Percentiles rank a stretch among this genome's conserved stretches.
phyloP scores from a whole-genome alignment of 176 grass and related monocot species.

The Lolium rigidum region DNA sequence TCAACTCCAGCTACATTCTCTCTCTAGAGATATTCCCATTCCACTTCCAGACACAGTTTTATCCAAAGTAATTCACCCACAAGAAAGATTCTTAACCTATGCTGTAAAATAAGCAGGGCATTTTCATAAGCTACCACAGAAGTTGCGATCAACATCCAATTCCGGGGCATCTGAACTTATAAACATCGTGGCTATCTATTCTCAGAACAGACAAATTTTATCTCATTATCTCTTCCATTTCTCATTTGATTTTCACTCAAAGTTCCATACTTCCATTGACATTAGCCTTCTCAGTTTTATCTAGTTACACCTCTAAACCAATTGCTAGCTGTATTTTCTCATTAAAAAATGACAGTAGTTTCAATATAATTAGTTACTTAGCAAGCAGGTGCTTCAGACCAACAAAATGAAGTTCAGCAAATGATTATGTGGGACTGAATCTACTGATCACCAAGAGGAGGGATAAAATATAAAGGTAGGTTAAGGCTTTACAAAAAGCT shows the following conservation, averaged over 20 bases:
- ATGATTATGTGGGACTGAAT: slow-evolving; percentile 35
- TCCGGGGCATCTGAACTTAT: slow-evolving; percentile 29
- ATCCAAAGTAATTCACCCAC: slow-evolving; percentile 36
- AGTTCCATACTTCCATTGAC: not conserved
- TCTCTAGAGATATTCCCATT: slow-evolving; percentile 46
- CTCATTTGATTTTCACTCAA: not conserved
- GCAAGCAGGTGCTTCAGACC: slow-evolving; percentile 25
- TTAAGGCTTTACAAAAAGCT: slow-evolving; percentile 53
- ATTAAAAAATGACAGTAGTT: not conserved
- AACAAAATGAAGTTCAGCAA: slow-evolving; percentile 30
- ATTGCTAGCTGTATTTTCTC: not conserved
- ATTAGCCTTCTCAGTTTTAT: slow-evolving; percentile 19
- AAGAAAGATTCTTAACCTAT: slow-evolving; percentile 25
- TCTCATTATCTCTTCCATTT: slow-evolving; percentile 1
- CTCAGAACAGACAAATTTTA: not conserved
- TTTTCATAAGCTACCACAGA: not conserved
- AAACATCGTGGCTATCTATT: not conserved
- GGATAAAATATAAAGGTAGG: slow-evolving; percentile 16
- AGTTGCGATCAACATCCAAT: slow-evolving; percentile 17
- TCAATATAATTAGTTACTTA: not conserved
- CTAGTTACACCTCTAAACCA: not conserved
- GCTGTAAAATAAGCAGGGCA: not conserved
- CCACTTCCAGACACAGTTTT: slow-evolving; percentile 34
- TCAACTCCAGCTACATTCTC: slow-evolving; percentile 48
- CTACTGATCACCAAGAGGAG: slow-evolving; percentile 29